Evolutionary conservation across 2,329 filamentous ascomycete genomes (phyloP).

Genomic region (Emmonsiellopsis sp.): DNA sequence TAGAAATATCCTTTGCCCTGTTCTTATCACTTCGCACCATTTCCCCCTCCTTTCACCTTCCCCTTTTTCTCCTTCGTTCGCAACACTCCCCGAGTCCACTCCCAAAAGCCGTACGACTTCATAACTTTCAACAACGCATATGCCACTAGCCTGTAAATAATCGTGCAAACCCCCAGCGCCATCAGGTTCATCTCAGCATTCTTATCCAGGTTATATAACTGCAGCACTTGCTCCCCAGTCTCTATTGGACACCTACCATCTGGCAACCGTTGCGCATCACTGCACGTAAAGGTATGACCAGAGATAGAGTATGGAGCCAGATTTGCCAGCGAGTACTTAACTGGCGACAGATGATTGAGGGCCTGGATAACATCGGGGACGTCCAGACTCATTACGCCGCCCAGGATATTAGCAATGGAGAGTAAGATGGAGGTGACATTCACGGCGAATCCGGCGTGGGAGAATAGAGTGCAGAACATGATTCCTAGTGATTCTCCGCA

Average conservation of each 20-base stretch:
- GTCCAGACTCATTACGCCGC: slow-evolving; percentile 60
- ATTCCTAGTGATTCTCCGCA: slow-evolving; percentile 71
- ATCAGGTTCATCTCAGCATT: slow-evolving; percentile 54
- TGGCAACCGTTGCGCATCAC: slow-evolving; percentile 48
- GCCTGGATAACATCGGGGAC: slow-evolving; percentile 58
- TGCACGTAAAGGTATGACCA: slow-evolving; percentile 56
- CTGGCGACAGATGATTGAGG: slow-evolving; percentile 62
- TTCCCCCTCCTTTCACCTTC: neutral
- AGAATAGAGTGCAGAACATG: slow-evolving; percentile 69
- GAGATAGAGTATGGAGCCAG: slow-evolving; percentile 57
- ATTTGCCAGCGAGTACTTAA: slow-evolving; percentile 61
- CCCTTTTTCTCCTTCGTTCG: neutral
- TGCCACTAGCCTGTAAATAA: slow-evolving; percentile 55
- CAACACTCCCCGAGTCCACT: neutral
- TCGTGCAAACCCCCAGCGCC: slow-evolving; percentile 53
- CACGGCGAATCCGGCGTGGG: slow-evolving; percentile 66
- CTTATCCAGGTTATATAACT: slow-evolving; percentile 57
- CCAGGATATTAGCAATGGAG: slow-evolving; percentile 62
- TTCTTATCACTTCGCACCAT: neutral
- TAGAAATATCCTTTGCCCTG: neutral
- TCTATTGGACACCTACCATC: slow-evolving; percentile 56
- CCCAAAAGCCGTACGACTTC: slow-evolving; percentile 8
- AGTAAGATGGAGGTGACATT: slow-evolving; percentile 63
- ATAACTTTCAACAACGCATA: slow-evolving; percentile 26
- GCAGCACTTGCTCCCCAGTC: slow-evolving; percentile 58